Percentiles rank a stretch among this genome's conserved stretches.
phyloP scores from a whole-genome alignment of 2,329 filamentous ascomycete genomes.

The Monosporascus cannonballus region DNA sequence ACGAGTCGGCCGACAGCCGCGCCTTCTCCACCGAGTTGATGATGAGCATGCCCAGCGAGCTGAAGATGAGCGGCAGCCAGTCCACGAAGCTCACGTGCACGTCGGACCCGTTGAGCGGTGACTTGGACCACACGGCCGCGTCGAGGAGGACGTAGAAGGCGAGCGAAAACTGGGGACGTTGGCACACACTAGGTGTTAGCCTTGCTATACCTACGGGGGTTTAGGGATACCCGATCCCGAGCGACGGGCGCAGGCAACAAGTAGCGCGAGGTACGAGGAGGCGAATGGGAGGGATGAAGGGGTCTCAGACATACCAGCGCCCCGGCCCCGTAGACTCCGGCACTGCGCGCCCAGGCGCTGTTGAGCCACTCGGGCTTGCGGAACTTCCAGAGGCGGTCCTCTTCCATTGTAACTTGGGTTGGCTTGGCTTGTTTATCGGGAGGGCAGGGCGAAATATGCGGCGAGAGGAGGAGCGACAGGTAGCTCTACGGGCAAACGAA shows the following conservation, averaged over 20 bases:
- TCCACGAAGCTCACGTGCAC: conserved; percentile 62
- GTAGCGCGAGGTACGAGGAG: not conserved
- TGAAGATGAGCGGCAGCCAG: conserved; percentile 65
- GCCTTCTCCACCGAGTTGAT: conserved; percentile 66
- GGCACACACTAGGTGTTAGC: not conserved
- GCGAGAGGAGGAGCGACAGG: too few relatives aligned
- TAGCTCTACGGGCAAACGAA: too few relatives aligned
- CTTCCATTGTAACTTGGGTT: conserved; percentile 42
- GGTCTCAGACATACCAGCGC: conserved; percentile 46
- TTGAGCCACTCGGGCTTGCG: conserved; percentile 61
- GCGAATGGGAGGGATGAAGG: not conserved
- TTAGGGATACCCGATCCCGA: not conserved
- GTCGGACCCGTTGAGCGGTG: conserved; percentile 50
- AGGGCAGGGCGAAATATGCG: not conserved
- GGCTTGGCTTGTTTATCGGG: not conserved
- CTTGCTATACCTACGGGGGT: not conserved
- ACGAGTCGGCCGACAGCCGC: conserved; percentile 56
- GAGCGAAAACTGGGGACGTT: conserved; percentile 51
- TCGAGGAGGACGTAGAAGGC: conserved; percentile 66
- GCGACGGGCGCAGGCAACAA: not conserved
- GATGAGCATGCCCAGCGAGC: conserved; percentile 61
- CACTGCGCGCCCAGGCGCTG: conserved; percentile 56
- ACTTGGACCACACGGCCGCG: conserved; percentile 61
- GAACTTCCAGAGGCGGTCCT: conserved; percentile 64
- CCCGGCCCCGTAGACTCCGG: conserved; percentile 57